Conservation (phyloP, 306 rosid genomes). For the Acacia crassicarpa region DNA sequence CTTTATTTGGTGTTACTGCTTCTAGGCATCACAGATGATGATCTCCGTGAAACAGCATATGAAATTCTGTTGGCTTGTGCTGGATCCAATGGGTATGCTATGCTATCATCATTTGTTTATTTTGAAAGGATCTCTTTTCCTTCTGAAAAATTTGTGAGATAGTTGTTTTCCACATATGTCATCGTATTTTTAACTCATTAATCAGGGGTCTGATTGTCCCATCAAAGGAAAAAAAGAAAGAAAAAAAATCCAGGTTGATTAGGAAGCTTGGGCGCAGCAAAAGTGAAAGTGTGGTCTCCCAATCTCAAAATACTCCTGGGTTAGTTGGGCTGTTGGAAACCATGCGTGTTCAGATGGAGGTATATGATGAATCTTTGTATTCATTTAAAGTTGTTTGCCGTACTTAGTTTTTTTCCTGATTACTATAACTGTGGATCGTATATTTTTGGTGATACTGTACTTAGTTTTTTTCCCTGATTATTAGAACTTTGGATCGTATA, state of each 20-base stretch:
- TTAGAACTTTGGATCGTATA: too few relatives aligned
- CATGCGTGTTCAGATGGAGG: conserved; percentile 99
- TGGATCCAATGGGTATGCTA: conserved; percentile 89
- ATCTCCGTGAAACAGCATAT: conserved; percentile 90
- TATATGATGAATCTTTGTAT: conserved; percentile 32
- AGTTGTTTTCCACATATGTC: conserved; percentile 23
- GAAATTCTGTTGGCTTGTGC: conserved; percentile 97
- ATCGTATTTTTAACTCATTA: conserved; percentile 18
- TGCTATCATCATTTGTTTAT: conserved; percentile 26
- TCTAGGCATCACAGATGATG: conserved; percentile 84
- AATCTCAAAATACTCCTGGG: conserved; percentile 83
- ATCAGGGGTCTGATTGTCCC: conserved; percentile 96
- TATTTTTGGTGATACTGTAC: not conserved
- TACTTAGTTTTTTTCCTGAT: not conserved
- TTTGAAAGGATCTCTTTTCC: conserved; percentile 23
- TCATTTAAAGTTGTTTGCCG: not conserved
- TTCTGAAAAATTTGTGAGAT: conserved; percentile 4
- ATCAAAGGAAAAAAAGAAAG: conserved; percentile 92
- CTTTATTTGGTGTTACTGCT: conserved; percentile 34
- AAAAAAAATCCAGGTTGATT: conserved; percentile 76
- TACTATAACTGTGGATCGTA: not conserved
- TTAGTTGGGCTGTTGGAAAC: conserved; percentile 89
- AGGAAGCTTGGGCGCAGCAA: conserved; percentile 97
- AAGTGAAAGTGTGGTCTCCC: conserved; percentile 70
- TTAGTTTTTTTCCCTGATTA: too few relatives aligned